Evolutionary conservation across 73 alveolate genomes (phyloP).

Genomic region (Tetrahymena borealis): DNA sequence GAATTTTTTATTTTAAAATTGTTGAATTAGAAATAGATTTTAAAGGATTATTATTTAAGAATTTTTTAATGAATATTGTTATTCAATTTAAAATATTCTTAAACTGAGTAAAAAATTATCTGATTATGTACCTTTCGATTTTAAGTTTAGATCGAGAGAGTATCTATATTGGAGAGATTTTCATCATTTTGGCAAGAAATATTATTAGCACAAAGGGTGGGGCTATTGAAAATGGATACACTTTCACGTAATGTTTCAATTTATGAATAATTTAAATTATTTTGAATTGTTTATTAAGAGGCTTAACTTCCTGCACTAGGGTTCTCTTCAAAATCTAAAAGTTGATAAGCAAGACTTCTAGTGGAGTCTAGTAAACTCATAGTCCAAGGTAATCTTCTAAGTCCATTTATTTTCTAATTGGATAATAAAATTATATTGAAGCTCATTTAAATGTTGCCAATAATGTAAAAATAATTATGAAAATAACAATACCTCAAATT

Average conservation of each 20-base stretch:
- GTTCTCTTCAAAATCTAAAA: background rate
- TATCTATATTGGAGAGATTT: background rate
- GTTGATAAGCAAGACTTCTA: background rate
- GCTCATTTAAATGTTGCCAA: too few species aligned
- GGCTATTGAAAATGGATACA: background rate
- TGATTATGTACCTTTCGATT: background rate
- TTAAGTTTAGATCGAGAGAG: background rate
- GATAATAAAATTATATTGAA: too few species aligned
- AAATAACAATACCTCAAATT: background rate
- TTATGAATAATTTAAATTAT: background rate
- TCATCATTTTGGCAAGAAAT: background rate
- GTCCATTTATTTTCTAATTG: background rate
- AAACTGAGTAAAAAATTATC: background rate
- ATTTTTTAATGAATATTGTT: background rate
- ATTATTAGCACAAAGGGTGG: background rate
- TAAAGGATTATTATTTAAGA: too few species aligned
- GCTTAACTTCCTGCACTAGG: background rate
- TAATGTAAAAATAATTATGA: background rate
- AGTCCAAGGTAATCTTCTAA: background rate
- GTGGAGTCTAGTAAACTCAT: background rate
- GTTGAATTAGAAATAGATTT: too few species aligned
- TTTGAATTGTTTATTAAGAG: background rate
- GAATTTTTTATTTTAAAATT: background rate
- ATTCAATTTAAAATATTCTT: background rate
- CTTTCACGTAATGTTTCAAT: background rate